These are phyloP conservation scores for Rosa multiflora DNA, from an alignment of 306 rosid genomes.

Conservation along the genomic window DNA sequence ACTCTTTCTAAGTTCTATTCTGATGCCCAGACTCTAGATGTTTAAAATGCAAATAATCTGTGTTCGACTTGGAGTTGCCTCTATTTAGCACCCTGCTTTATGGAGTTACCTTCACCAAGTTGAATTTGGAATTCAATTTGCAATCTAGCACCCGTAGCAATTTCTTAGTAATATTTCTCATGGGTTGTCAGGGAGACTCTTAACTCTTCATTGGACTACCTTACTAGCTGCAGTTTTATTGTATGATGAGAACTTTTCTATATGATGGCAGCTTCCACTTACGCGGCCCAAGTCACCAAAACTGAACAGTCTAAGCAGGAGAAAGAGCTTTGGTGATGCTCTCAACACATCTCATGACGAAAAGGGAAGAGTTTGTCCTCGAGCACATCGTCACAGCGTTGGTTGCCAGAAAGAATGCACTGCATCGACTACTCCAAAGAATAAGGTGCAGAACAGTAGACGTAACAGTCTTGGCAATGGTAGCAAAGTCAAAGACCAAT, in stretches of 20 bases:
- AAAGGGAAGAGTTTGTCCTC: no score
- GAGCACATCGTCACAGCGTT: no score
- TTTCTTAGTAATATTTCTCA: background rate
- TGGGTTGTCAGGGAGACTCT: background rate
- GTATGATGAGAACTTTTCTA: constrained; percentile 6
- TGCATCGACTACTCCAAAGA: no score
- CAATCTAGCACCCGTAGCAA: background rate
- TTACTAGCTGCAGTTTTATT: constrained; percentile 19
- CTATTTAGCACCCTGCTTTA: background rate
- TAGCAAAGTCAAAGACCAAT: no score
- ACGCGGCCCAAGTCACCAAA: constrained; percentile 93
- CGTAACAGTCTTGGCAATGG: no score
- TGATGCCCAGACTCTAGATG: background rate
- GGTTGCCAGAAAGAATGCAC: no score
- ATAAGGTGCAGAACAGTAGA: no score
- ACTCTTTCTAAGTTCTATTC: background rate
- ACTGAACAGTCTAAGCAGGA: constrained; percentile 62
- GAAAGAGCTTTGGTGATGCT: constrained; percentile 88
- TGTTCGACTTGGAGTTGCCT: background rate
- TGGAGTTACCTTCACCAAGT: background rate
- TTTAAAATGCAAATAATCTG: constrained; percentile 11
- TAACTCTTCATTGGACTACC: background rate
- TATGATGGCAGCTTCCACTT: constrained; percentile 69
- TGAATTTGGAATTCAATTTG: background rate
- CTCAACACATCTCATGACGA: constrained; percentile 27